Base-by-base conservation (phyloP, 352 stramenopile genomes). In the Aphanomyces cochlioides region DNA sequence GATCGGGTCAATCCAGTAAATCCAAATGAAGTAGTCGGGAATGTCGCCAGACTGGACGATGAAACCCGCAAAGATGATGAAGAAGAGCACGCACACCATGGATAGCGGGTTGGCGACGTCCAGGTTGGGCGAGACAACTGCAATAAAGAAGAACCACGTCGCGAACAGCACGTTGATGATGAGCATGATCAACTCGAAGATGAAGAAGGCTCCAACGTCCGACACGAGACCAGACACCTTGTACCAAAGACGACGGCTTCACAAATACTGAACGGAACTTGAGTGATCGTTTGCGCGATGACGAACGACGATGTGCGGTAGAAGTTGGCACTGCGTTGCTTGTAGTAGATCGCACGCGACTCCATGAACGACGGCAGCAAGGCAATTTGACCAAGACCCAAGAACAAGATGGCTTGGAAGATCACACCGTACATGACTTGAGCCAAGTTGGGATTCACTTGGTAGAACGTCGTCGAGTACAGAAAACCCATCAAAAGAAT, bases 201-300 rank as follows among this genome's bases (percentile, higher is more conserved):
- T 34, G 47, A 82, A 60, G 73, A 85, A 89, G 41, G 77, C 73
- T 48, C 41, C 48, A 37, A 72, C 72, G 39, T 74, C 71, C 15
- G 48, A 50, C 72, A 13, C 69, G 19, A 96, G 79, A 19, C 87
- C 89, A 63, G 85, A 75, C 65, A 93, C 79, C 77, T 79, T 93
- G 70, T 95, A 96, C 86, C 83, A 77, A 96, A 95, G 28, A 93
- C 56, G 3, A 92, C 47, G 2, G 79, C 78, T 76, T 95, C 89
- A 7, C 85, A 69, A 17, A 83, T 15, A 65, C 71, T 65, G 43
- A 87, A 73, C 19, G 83, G 76, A 8, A 83, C 5, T 47, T 81
- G 74, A 50, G 75, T 75, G 7, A 54, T 58, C 13, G 64, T 72
- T 2, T 66, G 74, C 3, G 78, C 84, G n/a, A 95, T 45, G 28